Conservation (phyloP, 2,329 filamentous ascomycete species). For the Passalora sequoiae region DNA sequence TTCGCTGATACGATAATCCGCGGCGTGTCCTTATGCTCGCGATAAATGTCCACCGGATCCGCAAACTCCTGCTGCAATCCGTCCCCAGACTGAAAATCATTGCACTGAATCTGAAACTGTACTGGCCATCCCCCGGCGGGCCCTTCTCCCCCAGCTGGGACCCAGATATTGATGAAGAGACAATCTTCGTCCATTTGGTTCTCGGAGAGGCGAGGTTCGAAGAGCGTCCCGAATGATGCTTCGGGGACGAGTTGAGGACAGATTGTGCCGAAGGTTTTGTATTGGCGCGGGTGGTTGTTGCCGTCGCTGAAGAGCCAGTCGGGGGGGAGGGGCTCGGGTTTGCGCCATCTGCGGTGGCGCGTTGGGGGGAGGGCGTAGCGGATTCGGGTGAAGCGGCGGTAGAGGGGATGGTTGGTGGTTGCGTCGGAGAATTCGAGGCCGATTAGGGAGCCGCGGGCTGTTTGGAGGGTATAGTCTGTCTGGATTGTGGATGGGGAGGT, state of each 20-base stretch:
- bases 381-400: conserved; percentile 15
- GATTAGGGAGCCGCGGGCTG: conserved; percentile 15
- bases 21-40: conserved; percentile 12
- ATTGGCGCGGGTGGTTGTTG: conserved; percentile 15
- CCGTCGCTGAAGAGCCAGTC: conserved; percentile 20
- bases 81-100: conserved; percentile 9
- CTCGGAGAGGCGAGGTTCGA: conserved; percentile 2
- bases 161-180: conserved; percentile 19
- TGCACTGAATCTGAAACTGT: conserved; percentile 16
- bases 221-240: background rate
- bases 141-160: conserved; percentile 15
- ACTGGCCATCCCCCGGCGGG: conserved; percentile 17
- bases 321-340: conserved; percentile 16
- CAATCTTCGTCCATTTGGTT: conserved; percentile 18
- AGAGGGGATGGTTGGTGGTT: conserved; percentile 12
- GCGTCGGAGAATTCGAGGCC: conserved; percentile 16
- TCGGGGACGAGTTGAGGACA: conserved; percentile 14
- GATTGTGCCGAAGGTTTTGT: conserved; percentile 14
- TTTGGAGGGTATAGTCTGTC: conserved; percentile 12
- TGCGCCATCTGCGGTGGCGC: conserved; percentile 16
- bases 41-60: conserved; percentile 18
- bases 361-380: conserved; percentile 17
- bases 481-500: conserved; percentile 11
- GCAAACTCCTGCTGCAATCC: conserved; percentile 16
- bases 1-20: conserved; percentile 32